phyloP scores from a whole-genome alignment of 208 protist genomes.

The Vickermania spadyakhi region DNA sequence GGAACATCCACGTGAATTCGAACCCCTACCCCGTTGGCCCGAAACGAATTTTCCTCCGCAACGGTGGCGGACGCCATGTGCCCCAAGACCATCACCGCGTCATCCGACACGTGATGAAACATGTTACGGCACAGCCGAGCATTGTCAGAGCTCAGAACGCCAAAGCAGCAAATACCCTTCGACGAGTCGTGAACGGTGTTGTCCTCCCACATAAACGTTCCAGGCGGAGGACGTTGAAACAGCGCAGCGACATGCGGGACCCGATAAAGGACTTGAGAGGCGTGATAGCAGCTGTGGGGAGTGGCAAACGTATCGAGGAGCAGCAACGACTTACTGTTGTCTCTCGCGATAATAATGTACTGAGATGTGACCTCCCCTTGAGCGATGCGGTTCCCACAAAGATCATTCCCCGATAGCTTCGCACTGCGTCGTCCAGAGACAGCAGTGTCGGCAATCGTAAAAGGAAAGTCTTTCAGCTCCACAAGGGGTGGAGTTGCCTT shows the following conservation, averaged over 20 bases:
- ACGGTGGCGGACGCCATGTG: slow-evolving; percentile 58
- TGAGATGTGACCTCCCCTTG: slow-evolving; percentile 58
- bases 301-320: slow-evolving; percentile 53
- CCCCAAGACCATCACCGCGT: slow-evolving; percentile 47
- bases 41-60: slow-evolving; percentile 61
- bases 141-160: slow-evolving; percentile 34
- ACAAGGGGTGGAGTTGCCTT: background rate
- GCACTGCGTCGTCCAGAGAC: slow-evolving; percentile 31
- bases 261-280: slow-evolving; percentile 47
- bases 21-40: slow-evolving; percentile 33
- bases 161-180: slow-evolving; percentile 39
- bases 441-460: slow-evolving; percentile 19
- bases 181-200: slow-evolving; percentile 43
- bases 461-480: slow-evolving; percentile 9
- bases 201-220: slow-evolving; percentile 48
- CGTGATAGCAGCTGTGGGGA: slow-evolving; percentile 31
- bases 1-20: slow-evolving; percentile 9
- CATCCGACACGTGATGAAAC: slow-evolving; percentile 37
- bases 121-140: slow-evolving; percentile 40
- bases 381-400: slow-evolving; percentile 33
- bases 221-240: slow-evolving; percentile 38
- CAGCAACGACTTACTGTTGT: slow-evolving; percentile 39
- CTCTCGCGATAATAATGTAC: slow-evolving; percentile 40
- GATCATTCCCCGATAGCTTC: slow-evolving; percentile 36
- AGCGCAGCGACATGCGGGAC: slow-evolving; percentile 48